A percentile compares a stretch with the other conserved stretches of the same genome.
Conservation (phyloP, 2,329 filamentous ascomycete genomes). For the Pseudogymnoascus sp. region DNA sequence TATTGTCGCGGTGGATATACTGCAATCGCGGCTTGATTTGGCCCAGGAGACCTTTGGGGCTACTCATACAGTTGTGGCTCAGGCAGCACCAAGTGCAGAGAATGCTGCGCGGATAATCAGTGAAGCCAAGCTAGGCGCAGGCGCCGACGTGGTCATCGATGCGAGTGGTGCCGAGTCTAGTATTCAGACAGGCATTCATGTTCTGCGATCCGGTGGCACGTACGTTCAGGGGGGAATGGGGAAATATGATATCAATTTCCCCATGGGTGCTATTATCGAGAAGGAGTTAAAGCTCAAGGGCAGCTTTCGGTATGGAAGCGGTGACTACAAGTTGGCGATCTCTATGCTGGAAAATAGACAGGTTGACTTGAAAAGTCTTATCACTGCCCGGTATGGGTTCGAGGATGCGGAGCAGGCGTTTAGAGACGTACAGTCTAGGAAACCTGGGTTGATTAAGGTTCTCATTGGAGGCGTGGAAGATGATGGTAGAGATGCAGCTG, state of each 20-base stretch:
- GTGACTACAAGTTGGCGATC: slow-evolving; percentile 72
- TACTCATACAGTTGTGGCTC: slow-evolving; percentile 57
- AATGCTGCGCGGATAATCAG: slow-evolving; percentile 49
- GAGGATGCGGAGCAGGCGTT: slow-evolving; percentile 79
- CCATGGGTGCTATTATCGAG: slow-evolving; percentile 42
- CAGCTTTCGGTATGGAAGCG: slow-evolving; percentile 50
- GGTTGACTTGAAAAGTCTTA: slow-evolving; percentile 73
- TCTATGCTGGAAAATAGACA: slow-evolving; percentile 63
- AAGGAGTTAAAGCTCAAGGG: slow-evolving; percentile 46
- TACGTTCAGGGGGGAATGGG: slow-evolving; percentile 48
- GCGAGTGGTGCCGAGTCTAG: slow-evolving; percentile 46
- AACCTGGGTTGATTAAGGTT: slow-evolving; percentile 55
- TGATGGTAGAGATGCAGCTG: background rate
- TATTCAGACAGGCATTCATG: slow-evolving; percentile 44
- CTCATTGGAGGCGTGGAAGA: slow-evolving; percentile 46
- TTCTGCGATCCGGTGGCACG: slow-evolving; percentile 41
- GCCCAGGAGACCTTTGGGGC: slow-evolving; percentile 48
- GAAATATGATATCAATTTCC: slow-evolving; percentile 43
- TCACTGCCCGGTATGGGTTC: slow-evolving; percentile 71
- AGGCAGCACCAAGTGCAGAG: slow-evolving; percentile 65
- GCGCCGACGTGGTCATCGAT: slow-evolving; percentile 44
- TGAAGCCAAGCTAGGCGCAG: slow-evolving; percentile 20
- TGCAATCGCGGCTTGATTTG: slow-evolving; percentile 48
- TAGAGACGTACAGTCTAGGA: slow-evolving; percentile 72
- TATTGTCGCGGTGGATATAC: slow-evolving; percentile 49